phyloP scores from a whole-genome alignment of 2,329 filamentous ascomycete species.

The Parasarocladium wereldwijsianum region DNA sequence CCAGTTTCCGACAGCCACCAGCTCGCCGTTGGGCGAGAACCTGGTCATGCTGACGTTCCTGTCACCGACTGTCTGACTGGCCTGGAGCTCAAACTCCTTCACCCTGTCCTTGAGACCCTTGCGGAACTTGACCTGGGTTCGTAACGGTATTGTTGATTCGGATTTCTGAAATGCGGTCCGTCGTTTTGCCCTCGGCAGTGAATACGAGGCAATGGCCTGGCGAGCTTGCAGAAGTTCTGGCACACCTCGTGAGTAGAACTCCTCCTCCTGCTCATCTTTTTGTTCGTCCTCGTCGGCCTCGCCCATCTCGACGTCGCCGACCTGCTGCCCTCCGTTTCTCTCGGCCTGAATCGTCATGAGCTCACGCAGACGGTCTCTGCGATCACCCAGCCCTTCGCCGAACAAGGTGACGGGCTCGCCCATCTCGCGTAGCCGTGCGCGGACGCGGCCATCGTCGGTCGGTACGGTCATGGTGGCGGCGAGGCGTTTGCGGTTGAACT shows the following conservation, averaged over 20 bases:
- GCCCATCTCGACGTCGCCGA: conserved; percentile 45
- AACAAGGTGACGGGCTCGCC: conserved; percentile 93
- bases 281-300: conserved; percentile 44
- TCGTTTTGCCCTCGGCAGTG: conserved; percentile 65
- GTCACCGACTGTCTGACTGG: conserved; percentile 84
- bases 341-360: conserved; percentile 63
- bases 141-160: conserved; percentile 70
- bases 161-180: conserved; percentile 63
- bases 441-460: conserved; percentile 82
- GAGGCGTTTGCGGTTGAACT: conserved; percentile 83
- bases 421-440: conserved; percentile 64
- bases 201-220: conserved; percentile 67
- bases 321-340: conserved; percentile 36
- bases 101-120: conserved; percentile 78
- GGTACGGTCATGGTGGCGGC: conserved; percentile 83
- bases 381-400: conserved; percentile 73
- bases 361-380: conserved; percentile 74
- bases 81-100: conserved; percentile 75
- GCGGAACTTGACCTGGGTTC: conserved; percentile 84
- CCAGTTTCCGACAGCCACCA: conserved; percentile 86
- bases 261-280: conserved; percentile 67
- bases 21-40: conserved; percentile 72
- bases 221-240: conserved; percentile 61
- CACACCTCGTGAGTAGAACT: conserved; percentile 84
- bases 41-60: conserved; percentile 83